phyloP scores from a whole-genome alignment of 495 filamentous ascomycete genomes.

The Darksidea phi region DNA sequence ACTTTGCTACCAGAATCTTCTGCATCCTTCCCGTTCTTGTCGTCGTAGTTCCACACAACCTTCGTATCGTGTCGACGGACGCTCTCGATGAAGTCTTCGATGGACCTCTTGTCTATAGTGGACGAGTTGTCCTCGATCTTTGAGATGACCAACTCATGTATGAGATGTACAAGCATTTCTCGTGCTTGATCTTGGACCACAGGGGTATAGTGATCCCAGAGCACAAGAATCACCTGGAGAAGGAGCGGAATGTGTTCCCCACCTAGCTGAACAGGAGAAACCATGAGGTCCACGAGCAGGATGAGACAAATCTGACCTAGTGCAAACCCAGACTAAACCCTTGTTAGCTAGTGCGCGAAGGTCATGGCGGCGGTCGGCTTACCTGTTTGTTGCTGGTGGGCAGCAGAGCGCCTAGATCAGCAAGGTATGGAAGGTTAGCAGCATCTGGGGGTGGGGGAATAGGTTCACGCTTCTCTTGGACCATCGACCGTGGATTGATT shows the following conservation, averaged over 20 bases:
- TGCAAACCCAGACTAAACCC: slow-evolving; percentile 66
- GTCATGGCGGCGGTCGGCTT: slow-evolving; percentile 21
- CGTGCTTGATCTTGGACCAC: slow-evolving; percentile 94
- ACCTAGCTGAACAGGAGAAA: slow-evolving; percentile 78
- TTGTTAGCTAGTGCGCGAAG: slow-evolving; percentile 26
- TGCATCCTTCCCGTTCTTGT: slow-evolving; percentile 72
- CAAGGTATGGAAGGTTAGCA: slow-evolving; percentile 77
- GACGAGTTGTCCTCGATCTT: slow-evolving; percentile 74
- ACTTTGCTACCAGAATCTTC: slow-evolving; percentile 73
- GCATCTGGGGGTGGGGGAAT: slow-evolving; percentile 72
- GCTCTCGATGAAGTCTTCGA: slow-evolving; percentile 87
- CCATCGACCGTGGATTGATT: slow-evolving; percentile 87
- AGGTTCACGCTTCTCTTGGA: slow-evolving; percentile 75
- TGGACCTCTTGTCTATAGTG: slow-evolving; percentile 63
- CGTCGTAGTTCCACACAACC: slow-evolving; percentile 92
- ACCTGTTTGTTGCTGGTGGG: slow-evolving; percentile 84
- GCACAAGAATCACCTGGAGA: slow-evolving; percentile 84
- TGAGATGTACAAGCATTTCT: slow-evolving; percentile 96
- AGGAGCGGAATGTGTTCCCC: slow-evolving; percentile 77
- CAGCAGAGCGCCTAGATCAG: slow-evolving; percentile 73
- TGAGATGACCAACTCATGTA: slow-evolving; percentile 93
- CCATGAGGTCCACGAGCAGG: slow-evolving; percentile 92
- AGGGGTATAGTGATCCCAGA: slow-evolving; percentile 96
- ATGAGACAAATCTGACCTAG: slow-evolving; percentile 91
- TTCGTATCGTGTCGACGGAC: slow-evolving; percentile 81